Base-by-base conservation (phyloP, 2,329 filamentous ascomycete species). In the Neopestalotiopsis rosae region DNA sequence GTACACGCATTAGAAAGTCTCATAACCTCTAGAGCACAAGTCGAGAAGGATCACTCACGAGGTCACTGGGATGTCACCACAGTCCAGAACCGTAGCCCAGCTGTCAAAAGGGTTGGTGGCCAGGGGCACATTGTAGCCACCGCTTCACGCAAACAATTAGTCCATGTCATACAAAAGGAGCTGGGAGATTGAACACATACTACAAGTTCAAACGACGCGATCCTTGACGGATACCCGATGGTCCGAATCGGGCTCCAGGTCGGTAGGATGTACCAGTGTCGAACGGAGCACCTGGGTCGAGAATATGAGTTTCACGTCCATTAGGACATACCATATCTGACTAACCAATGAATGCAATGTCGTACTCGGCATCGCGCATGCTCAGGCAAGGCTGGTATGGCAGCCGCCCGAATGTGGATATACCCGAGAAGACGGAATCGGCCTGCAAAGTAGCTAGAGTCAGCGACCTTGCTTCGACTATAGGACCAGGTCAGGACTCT, bases 211-310 rank as follows among this genome's bases (percentile, higher is more conserved):
- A 88, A 73, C 93, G 89, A 76, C 93, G 90, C 77, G 93, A 95
- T 81, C 93, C 94, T 85, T 96, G 94, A 78, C 94, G 89, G 75
- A 96, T 95, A 62, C 93, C 93, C 40, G 91, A 93, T 10, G 94
- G 94, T 0, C 94, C 94, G 74, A 97, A 97, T 45, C 94, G 89
- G 69, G 94, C 94, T 72, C 94, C 93, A 3, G 93, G 94, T 65
- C 93, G 85, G 81, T 97, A 97, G 0, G 92, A 95, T 32, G 93
- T 96, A 66, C 93, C 93, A 0, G 94, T 95, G 78, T 97, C 94
- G 74, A 96, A 96, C 0, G 94, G 93, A 56, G 92, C 93, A 58
- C 91, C 91, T 92, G 71, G 17, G 38, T n/a, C 20, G 34, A 38
- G 10, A 12, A 9, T 24, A 13, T 70, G 12, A 72, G 52, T 52